Percentiles rank a stretch among this genome's conserved stretches.
These are phyloP conservation scores for Cicer pinnatifidum DNA, from an alignment of 306 rosid genomes.

Conservation along the genomic window DNA sequence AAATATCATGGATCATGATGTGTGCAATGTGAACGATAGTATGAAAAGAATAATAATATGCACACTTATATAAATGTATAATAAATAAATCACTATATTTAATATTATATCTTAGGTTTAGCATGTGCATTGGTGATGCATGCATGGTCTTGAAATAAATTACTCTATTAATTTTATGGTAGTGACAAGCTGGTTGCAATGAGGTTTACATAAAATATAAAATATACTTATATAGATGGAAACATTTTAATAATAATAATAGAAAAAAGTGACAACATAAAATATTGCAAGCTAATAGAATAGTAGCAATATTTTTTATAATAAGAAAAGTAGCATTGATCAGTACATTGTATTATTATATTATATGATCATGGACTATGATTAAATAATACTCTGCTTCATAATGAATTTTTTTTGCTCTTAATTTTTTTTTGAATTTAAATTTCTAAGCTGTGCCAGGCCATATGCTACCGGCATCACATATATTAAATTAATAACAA, in stretches of 20 bases:
- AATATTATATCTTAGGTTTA: conserved; percentile 32
- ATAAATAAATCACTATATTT: not conserved
- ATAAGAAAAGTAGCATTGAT: conserved; percentile 11
- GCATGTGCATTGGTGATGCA: conserved; percentile 61
- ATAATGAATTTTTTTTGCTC: too few species aligned
- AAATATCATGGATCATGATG: conserved; percentile 38
- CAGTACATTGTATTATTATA: conserved; percentile 5
- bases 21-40: conserved; percentile 40
- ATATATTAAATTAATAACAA: conserved; percentile 36
- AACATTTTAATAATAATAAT: conserved; percentile 21
- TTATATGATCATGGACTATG: conserved; percentile 22
- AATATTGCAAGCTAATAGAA: conserved; percentile 36
- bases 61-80: not conserved
- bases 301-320: not conserved
- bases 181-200: conserved; percentile 48
- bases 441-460: conserved; percentile 37
- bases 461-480: conserved; percentile 48
- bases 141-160: conserved; percentile 45
- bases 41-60: conserved; percentile 38
- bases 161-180: conserved; percentile 14
- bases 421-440: conserved; percentile 41
- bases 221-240: conserved; percentile 30
- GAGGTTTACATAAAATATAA: conserved; percentile 33
- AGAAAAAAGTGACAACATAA: conserved; percentile 29
- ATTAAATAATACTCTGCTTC: conserved; percentile 44